Base-by-base conservation (phyloP, 495 filamentous ascomycete genomes). In the Penicillium samsonianum region DNA sequence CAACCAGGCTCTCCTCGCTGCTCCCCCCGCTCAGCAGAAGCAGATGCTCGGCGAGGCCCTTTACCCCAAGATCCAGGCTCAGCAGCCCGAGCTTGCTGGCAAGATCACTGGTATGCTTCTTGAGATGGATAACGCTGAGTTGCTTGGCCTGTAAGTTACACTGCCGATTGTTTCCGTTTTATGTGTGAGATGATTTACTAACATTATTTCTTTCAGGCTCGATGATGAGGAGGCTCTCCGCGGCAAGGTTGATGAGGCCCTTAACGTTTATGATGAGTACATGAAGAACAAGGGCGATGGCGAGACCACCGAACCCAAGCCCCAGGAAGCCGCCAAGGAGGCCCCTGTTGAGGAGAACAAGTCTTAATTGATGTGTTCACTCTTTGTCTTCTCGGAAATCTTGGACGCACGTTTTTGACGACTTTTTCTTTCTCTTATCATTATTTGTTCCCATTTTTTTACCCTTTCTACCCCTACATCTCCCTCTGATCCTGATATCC, bases 81-180 rank as follows among this genome's bases (percentile, higher is more conserved):
- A 94, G 75, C 91, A 98, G 81, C 91, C 92, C 42, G 90, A 95
- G 61, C 80, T 99, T 58, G 94, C 94, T 61, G 94, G 94, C 64
- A 99, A 99, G 87, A 97, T 99, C 69, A 99, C 94, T 58, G 94
- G 94, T 74, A 99, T 99, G 94, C 85, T 99, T 66, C 71, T 99
- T 64, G 94, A 99, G 83, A 99, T 99, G 94, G 94, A 97, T 60
- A 97, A 97, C 71, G 61, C 78, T 45, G 94, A 99, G 80, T 77
- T 99, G 60, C 77, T 99, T 67, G 88, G 88, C 73, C 82, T 99
- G 94, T 98, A 86, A 91, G 94, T 92, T 57, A 61, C 46, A 37
- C 25, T 22, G 41, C 23, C 46, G 14, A 8, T 31, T n/a, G 22
- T 45, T 31, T 48, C 35, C 14, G 5, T 22, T 30, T 30, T 4